Evolutionary conservation across 441 rosid genomes (phyloP).

Genomic region (Populus tomentosa): DNA sequence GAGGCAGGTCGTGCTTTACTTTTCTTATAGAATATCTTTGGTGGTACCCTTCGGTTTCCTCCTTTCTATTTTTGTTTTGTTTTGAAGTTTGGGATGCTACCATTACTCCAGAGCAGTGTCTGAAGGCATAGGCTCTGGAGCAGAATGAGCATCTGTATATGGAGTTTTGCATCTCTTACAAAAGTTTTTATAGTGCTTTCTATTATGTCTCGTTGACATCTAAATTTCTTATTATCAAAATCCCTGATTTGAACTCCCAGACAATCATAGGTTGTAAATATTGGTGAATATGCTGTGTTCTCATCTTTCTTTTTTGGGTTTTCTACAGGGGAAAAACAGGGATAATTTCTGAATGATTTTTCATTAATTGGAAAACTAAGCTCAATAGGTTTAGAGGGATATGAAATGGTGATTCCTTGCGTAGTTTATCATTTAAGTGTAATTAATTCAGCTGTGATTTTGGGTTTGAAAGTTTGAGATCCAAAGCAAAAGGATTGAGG

Average conservation of each 20-base stretch:
- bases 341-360: not conserved
- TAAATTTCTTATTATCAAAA: too few species aligned
- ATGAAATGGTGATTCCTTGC: not conserved
- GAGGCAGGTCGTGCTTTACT: not conserved
- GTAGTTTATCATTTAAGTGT: not conserved
- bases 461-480: not conserved
- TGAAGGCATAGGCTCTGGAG: not conserved
- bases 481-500: not conserved
- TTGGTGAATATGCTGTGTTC: not conserved
- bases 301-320: not conserved
- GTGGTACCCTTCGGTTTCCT: not conserved
- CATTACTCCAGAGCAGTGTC: not conserved
- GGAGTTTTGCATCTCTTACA: not conserved
- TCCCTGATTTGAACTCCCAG: not conserved
- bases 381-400: not conserved
- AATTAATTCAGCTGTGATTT: not conserved
- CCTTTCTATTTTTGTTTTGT: not conserved
- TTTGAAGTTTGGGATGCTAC: not conserved
- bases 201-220: not conserved
- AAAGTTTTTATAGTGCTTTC: not conserved
- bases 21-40: not conserved
- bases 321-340: not conserved
- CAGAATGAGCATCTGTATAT: not conserved
- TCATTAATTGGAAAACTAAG: not conserved
- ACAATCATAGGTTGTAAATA: not conserved